These are phyloP conservation scores for Pythium graminicola DNA, from an alignment of 352 stramenopile species.

Conservation along the genomic window DNA sequence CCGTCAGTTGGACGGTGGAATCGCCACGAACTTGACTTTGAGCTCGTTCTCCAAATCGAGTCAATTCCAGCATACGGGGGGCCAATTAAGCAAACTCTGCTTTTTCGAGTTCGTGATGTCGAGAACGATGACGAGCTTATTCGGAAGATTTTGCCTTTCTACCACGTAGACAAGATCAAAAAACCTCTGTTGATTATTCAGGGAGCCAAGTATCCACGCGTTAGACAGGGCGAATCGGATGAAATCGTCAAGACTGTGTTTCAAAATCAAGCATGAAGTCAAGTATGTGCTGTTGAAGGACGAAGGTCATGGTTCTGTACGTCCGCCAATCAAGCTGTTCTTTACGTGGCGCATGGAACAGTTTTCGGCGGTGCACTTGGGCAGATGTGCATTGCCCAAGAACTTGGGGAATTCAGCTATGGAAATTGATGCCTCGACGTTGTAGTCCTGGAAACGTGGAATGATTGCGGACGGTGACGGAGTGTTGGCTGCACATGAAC, in stretches of 20 bases:
- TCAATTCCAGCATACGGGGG: conserved; percentile 40
- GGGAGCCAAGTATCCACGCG: conserved; percentile 72
- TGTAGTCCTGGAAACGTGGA: too few species aligned
- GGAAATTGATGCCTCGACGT: conserved; percentile 26
- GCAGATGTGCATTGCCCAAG: conserved; percentile 21
- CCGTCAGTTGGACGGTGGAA: too few species aligned
- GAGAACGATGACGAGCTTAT: conserved; percentile 36
- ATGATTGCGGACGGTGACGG: too few species aligned
- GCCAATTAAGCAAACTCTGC: conserved; percentile 34
- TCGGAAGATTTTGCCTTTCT: conserved; percentile 51
- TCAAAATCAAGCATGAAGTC: conserved; percentile 62
- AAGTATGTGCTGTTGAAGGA: conserved; percentile 77
- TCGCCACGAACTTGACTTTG: too few species aligned
- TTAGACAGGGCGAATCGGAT: conserved; percentile 62
- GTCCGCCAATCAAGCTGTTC: conserved; percentile 61
- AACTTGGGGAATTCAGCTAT: conserved; percentile 30
- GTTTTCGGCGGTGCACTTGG: conserved; percentile 32
- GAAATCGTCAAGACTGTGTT: conserved; percentile 68
- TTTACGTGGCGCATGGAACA: conserved; percentile 40
- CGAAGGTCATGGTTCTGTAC: conserved; percentile 71
- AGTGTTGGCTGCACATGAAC: too few species aligned
- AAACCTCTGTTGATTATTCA: conserved; percentile 74
- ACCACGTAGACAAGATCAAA: conserved; percentile 69
- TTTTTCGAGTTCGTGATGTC: conserved; percentile 34
- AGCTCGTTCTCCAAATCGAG: too few species aligned